Evolutionary conservation across 352 stramenopile genomes (phyloP).

Genomic region (Globisporangium parvum): DNA sequence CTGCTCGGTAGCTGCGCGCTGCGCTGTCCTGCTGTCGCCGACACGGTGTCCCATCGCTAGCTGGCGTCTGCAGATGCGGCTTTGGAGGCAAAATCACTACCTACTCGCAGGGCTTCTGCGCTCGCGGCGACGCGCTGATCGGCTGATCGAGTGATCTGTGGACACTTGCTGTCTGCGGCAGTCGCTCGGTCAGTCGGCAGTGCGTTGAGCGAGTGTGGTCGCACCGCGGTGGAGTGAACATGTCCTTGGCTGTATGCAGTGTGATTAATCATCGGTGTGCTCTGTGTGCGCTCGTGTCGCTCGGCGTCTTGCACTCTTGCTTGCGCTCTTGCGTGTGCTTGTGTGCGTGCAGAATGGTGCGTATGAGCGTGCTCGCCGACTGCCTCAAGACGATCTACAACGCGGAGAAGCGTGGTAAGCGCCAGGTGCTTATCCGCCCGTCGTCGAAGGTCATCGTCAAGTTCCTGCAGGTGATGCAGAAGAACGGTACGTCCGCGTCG

Average conservation of each 20-base stretch:
- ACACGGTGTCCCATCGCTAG: background rate
- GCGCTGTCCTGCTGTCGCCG: background rate
- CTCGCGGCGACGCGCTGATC: background rate
- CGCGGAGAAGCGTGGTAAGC: slow-evolving; percentile 99
- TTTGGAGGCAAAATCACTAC: slow-evolving; percentile 56
- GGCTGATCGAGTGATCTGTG: background rate
- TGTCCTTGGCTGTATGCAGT: slow-evolving; percentile 51
- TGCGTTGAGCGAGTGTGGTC: background rate
- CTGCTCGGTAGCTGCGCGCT: slow-evolving; percentile 1
- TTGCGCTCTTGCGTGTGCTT: slow-evolving; percentile 10
- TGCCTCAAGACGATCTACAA: slow-evolving; percentile 99
- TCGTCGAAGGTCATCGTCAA: slow-evolving; percentile 99
- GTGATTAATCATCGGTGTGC: slow-evolving; percentile 33
- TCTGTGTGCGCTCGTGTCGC: slow-evolving; percentile 7
- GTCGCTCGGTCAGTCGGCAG: background rate
- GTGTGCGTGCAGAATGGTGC: slow-evolving; percentile 91
- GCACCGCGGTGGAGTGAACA: slow-evolving; percentile 28
- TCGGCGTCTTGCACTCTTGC: background rate
- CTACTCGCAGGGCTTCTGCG: slow-evolving; percentile 15
- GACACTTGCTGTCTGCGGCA: too few species aligned
- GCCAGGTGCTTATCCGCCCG: slow-evolving; percentile 98
- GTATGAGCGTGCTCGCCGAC: slow-evolving; percentile 99
- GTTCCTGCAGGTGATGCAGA: slow-evolving; percentile 99
- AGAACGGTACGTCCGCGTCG: slow-evolving; percentile 95
- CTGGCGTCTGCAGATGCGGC: slow-evolving; percentile 32